Evolutionary conservation across 192 early-diverging fungal genomes (phyloP).

Genomic region (Gonapodya prolifera): DNA sequence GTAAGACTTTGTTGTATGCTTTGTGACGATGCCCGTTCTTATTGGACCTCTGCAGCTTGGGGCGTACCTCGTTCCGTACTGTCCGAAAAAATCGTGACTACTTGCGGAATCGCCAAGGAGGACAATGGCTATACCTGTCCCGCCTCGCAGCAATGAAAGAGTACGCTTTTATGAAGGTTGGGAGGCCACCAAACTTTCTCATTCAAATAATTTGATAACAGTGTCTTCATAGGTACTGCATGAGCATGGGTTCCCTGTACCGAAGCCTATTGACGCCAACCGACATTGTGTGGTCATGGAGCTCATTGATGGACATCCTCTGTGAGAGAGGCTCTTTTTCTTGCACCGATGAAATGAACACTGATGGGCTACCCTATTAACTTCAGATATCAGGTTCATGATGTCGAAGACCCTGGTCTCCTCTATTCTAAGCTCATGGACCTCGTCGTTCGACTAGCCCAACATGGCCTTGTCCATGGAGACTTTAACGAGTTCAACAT

Average conservation of each 20-base stretch:
- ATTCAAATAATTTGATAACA: constrained; percentile 2
- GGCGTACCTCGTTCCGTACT: constrained; percentile 88
- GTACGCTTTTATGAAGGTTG: constrained; percentile 98
- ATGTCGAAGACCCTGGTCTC: constrained; percentile 77
- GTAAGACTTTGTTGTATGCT: constrained; percentile 14
- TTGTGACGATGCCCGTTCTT: not conserved
- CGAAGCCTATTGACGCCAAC: constrained; percentile 80
- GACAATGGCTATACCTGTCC: constrained; percentile 99
- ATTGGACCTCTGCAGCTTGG: constrained; percentile 51
- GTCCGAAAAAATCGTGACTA: constrained; percentile 98
- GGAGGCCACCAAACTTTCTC: constrained; percentile 17
- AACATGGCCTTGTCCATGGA: constrained; percentile 92
- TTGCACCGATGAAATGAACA: no score
- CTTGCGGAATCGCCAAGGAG: constrained; percentile 80
- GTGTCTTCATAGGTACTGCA: constrained; percentile 37
- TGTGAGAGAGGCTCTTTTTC: constrained; percentile 45
- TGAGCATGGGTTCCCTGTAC: constrained; percentile 94
- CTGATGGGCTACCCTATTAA: no score
- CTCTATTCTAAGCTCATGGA: constrained; percentile 92
- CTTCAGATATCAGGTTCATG: constrained; percentile 65
- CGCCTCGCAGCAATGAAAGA: constrained; percentile 96
- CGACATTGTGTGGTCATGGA: constrained; percentile 97
- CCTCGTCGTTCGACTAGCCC: constrained; percentile 86
- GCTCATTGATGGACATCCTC: constrained; percentile 81
- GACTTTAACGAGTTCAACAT: constrained; percentile 99